Evolutionary conservation across 176 grass and related monocot genomes (phyloP).

Genomic region (Eragrostis curvula): DNA sequence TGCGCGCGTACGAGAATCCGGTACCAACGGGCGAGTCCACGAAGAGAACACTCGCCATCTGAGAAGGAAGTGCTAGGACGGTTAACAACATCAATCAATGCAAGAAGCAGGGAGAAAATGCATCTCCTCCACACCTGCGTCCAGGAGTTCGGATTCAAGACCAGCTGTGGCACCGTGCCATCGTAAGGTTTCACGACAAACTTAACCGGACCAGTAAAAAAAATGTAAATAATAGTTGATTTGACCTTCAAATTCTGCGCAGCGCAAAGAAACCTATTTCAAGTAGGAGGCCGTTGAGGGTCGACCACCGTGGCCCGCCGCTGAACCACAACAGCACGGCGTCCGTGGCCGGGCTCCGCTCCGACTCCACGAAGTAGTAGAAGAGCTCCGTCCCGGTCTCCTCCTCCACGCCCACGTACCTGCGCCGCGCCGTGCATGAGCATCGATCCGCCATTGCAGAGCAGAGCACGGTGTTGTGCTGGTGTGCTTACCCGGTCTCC

Average conservation of each 20-base stretch:
- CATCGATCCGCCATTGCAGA: background rate
- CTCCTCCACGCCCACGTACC: conserved; percentile 59
- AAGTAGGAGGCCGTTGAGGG: conserved; percentile 29
- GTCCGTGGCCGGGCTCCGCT: conserved; percentile 51
- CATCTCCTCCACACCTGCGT: no score
- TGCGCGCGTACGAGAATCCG: conserved; percentile 59
- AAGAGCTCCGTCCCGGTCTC: conserved; percentile 55
- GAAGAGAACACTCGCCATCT: conserved; percentile 66
- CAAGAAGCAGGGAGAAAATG: no score
- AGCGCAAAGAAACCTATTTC: conserved; percentile 40
- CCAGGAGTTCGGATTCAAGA: conserved; percentile 44
- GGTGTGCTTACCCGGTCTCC: conserved; percentile 7
- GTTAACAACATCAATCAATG: no score
- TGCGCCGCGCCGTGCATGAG: background rate
- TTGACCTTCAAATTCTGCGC: no score
- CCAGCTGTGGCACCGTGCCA: conserved; percentile 42
- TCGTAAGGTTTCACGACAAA: conserved; percentile 41
- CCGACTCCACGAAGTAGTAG: conserved; percentile 72
- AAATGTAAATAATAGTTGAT: no score
- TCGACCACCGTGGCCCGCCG: conserved; percentile 48
- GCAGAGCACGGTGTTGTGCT: background rate
- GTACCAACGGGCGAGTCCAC: conserved; percentile 67
- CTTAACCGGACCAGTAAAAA: conserved; percentile 41
- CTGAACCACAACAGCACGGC: conserved; percentile 47
- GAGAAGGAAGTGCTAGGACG: background rate